Conservation (phyloP, 768 basidiomycete genomes). For the Leucogyrophana mollusca region DNA sequence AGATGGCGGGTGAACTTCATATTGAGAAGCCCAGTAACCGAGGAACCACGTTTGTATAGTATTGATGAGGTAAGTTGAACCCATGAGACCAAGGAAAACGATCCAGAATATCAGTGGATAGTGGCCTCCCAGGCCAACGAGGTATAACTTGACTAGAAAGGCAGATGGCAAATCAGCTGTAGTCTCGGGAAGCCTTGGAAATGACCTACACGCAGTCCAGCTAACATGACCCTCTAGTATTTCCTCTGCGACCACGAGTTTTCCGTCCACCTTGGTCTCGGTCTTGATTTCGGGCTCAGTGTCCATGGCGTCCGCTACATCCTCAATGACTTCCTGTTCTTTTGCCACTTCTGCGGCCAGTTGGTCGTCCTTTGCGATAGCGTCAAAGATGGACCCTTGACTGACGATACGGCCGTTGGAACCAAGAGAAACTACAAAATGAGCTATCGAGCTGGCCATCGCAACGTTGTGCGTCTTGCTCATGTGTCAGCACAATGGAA, state of each 20-base stretch:
- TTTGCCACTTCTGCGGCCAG: constrained; percentile 20
- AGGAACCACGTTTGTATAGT: constrained; percentile 40
- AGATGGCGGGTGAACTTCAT: constrained; percentile 29
- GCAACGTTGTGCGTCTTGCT: constrained; percentile 34
- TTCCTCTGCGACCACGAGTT: constrained; percentile 67
- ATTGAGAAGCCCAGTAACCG: constrained; percentile 46
- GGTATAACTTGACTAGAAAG: constrained; percentile 26
- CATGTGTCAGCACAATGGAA: no score
- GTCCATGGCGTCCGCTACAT: constrained; percentile 18
- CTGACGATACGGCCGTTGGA: constrained; percentile 47
- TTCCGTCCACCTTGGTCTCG: constrained; percentile 36
- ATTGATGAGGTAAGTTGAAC: constrained; percentile 18
- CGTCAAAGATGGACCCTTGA: constrained; percentile 49
- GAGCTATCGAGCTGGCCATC: constrained; percentile 20
- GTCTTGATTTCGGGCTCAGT: constrained; percentile 13
- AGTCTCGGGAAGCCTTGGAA: background rate
- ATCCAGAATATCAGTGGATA: constrained; percentile 32
- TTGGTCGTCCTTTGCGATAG: constrained; percentile 39
- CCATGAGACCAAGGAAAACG: constrained; percentile 13
- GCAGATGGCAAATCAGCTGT: constrained; percentile 17
- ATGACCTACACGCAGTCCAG: constrained; percentile 40
- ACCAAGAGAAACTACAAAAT: constrained; percentile 53
- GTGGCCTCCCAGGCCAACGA: constrained; percentile 23
- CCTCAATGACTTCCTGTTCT: constrained; percentile 10
- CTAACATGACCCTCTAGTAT: constrained; percentile 58